Evolutionary conservation across 805 yeast genomes (phyloP), one percentile per base, ranked within the genome.

Genomic region (Zygosaccharomyces gambellarensis): DNA sequence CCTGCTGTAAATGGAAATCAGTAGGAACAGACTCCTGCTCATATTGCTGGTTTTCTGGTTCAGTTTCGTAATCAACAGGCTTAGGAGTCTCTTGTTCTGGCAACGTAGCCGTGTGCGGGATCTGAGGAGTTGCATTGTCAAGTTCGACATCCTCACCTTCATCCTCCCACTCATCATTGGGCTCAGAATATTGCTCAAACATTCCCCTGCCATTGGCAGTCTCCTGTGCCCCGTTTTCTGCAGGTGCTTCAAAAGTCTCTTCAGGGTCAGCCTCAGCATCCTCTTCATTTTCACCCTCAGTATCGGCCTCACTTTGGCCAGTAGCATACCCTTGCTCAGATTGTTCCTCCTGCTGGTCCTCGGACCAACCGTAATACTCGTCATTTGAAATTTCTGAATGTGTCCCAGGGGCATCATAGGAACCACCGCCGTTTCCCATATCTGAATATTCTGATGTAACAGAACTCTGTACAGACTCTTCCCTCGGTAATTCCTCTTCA

Each of bases 161-260:
- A 27, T 49, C 55, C 34, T 52, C 55, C 49, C 53, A 45, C 23
- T 46, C 53, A 19, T 45, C 50, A 23, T 45, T 45, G 17, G 44
- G 23, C 10, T 32, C 41, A 31, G 12, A 17, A n/a, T 38, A 29
- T 1, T 25, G 19, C 10, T 27, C 36, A 21, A 34, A 11, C 11
- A 29, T 14, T 14, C 19, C 22, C 9, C 5, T 12, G 7, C 17
- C 17, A 10, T 25, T 29, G 19, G 12, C 36, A n/a, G 27, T 10
- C 8, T 28, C 44, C 25, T 7, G 17, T 6, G 2, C 10, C 19
- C 7, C 36, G 2, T 10, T 4, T 10, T 30, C 36, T n/a, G 11
- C 36, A 34, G 27, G 29, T 21, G 39, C 39, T 7, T 34, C 36
- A 30, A 25, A 30, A 31, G 17, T 36, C 5, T 50, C 38, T 17